These are phyloP conservation scores for Polygonum maritimum DNA, from an alignment of 148 eudicot species.

Conservation along the genomic window DNA sequence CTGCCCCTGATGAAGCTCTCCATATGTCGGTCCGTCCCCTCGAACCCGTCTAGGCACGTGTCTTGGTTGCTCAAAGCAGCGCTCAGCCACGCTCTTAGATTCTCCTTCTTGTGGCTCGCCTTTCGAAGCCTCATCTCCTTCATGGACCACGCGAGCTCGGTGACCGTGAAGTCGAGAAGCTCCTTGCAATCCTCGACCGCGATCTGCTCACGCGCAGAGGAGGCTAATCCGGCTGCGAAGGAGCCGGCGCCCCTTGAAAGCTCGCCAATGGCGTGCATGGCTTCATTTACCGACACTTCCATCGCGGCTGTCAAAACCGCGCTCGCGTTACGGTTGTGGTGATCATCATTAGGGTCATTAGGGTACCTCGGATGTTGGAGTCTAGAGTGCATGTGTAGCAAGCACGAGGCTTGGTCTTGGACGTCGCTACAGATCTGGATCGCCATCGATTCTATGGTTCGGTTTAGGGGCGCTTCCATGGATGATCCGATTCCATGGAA, in stretches of 20 bases:
- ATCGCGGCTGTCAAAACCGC: conserved; percentile 63
- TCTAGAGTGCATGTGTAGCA: conserved; percentile 37
- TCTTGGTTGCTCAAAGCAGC: conserved; percentile 90
- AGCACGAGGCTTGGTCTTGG: conserved; percentile 46
- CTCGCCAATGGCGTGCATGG: conserved; percentile 36
- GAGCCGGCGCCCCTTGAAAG: conserved; percentile 49
- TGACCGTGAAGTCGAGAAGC: conserved; percentile 82
- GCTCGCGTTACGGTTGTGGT: conserved; percentile 17
- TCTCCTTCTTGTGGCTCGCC: conserved; percentile 14
- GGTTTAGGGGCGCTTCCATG: conserved; percentile 16
- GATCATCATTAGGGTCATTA: neutral
- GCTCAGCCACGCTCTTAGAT: conserved; percentile 83
- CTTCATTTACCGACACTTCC: conserved; percentile 45
- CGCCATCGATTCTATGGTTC: conserved; percentile 32
- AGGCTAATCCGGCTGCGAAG: conserved; percentile 19
- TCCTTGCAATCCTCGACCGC: conserved; percentile 86
- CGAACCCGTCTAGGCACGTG: conserved; percentile 91
- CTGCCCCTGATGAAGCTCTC: conserved; percentile 4
- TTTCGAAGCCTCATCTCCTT: conserved; percentile 37
- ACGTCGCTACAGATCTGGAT: conserved; percentile 37
- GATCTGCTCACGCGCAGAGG: conserved; percentile 45
- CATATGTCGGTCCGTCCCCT: conserved; percentile 41
- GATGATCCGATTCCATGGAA: conserved; percentile 11
- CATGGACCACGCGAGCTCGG: conserved; percentile 77
- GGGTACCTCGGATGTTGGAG: conserved; percentile 13